Conservation (phyloP, 768 basidiomycete genomes). For the Tephrocybe sp. region DNA sequence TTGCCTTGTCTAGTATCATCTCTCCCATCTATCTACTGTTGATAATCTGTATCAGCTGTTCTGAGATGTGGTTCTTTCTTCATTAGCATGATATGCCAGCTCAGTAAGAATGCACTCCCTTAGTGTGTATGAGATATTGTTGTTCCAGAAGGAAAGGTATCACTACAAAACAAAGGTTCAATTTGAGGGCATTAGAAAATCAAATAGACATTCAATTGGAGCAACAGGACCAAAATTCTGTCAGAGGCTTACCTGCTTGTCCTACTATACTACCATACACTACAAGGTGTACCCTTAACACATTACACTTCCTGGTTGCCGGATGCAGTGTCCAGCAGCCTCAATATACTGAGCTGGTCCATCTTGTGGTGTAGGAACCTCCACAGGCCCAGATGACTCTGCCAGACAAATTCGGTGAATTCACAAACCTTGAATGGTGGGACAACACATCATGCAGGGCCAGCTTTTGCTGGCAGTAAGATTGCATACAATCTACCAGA, state of each 20-base stretch:
- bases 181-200: not conserved
- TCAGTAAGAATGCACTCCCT: slow-evolving; percentile 98
- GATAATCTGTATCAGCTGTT: slow-evolving; percentile 86
- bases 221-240: not conserved
- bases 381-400: too few relatives aligned
- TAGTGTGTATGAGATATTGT: slow-evolving; percentile 98
- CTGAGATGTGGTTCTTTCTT: slow-evolving; percentile 71
- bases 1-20: slow-evolving; percentile 92
- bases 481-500: too few relatives aligned
- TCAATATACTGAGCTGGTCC: too few relatives aligned
- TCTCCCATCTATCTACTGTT: slow-evolving; percentile 94
- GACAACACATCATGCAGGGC: too few relatives aligned
- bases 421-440: too few relatives aligned
- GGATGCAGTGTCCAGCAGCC: too few relatives aligned
- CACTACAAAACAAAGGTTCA: slow-evolving; percentile 39
- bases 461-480: too few relatives aligned
- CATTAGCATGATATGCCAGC: slow-evolving; percentile 89
- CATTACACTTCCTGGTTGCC: too few relatives aligned
- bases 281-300: too few relatives aligned
- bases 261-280: too few relatives aligned
- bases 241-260: slow-evolving; percentile 77
- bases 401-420: too few relatives aligned
- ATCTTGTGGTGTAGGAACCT: too few relatives aligned
- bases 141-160: slow-evolving; percentile 99
- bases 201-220: slow-evolving; percentile 1